Conservation (phyloP, 192 early-diverging fungal species). For the Fimicolochytrium jonesii region DNA sequence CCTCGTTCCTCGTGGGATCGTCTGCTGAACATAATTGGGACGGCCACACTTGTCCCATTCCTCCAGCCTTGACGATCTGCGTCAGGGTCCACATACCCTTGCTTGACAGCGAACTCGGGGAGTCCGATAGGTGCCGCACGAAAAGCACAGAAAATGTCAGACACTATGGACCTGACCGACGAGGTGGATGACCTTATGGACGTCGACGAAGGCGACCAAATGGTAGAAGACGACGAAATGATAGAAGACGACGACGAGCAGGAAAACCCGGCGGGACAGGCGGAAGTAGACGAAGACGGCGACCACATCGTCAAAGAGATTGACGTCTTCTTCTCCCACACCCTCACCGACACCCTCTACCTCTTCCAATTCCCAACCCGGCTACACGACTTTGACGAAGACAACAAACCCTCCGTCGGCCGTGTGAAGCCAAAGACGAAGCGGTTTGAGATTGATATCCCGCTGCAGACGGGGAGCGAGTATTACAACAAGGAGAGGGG, state of each 20-base stretch:
- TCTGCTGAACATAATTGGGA: too few species aligned
- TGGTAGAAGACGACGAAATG: conserved; percentile 8
- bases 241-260: conserved; percentile 23
- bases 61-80: too few species aligned
- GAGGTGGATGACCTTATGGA: background rate
- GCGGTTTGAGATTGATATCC: conserved; percentile 79
- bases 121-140: too few species aligned
- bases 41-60: too few species aligned
- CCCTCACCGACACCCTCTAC: conserved; percentile 65
- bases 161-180: too few species aligned
- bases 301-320: conserved; percentile 54
- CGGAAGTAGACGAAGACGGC: conserved; percentile 19
- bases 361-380: conserved; percentile 83
- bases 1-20: too few species aligned
- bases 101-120: too few species aligned
- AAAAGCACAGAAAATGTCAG: too few species aligned
- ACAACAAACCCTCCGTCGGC: conserved; percentile 19
- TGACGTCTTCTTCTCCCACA: conserved; percentile 72
- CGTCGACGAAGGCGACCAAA: background rate
- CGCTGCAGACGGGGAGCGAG: conserved; percentile 63
- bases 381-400: conserved; percentile 32
- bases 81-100: background rate
- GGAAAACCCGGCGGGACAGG: too few species aligned
- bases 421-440: conserved; percentile 82
- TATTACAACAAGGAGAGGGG: conserved; percentile 79